Percentiles rank a stretch among this genome's conserved stretches.
Conservation (phyloP, 345 rosid species). For the Brassica carinata region DNA sequence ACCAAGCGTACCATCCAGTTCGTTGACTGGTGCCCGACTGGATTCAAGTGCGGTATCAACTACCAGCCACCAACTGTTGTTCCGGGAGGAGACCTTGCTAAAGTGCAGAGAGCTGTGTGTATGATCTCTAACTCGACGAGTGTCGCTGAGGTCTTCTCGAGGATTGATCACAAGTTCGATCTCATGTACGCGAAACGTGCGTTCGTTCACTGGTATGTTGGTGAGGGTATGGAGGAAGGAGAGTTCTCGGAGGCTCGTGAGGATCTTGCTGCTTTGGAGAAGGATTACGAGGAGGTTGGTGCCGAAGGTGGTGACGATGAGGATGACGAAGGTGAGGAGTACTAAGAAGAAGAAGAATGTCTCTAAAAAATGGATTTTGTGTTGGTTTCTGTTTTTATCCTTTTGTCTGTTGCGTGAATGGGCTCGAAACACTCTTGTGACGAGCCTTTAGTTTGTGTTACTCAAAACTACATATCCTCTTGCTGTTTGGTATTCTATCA, state of each 20-base stretch:
- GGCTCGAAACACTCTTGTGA: conserved; percentile 31
- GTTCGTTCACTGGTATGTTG: conserved; percentile 79
- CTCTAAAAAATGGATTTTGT: neutral
- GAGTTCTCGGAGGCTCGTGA: conserved; percentile 83
- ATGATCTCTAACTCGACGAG: conserved; percentile 80
- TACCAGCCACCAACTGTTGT: conserved; percentile 88
- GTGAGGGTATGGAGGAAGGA: conserved; percentile 89
- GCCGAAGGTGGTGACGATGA: conserved; percentile 76
- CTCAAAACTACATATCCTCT: neutral
- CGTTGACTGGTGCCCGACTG: conserved; percentile 81
- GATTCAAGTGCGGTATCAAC: conserved; percentile 76
- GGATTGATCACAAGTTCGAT: conserved; percentile 77
- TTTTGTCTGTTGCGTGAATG: neutral
- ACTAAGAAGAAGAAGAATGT: conserved; percentile 23
- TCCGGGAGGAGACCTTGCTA: conserved; percentile 80
- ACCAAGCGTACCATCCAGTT: conserved; percentile 76
- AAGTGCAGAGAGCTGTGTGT: conserved; percentile 78
- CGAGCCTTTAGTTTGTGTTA: conserved; percentile 27
- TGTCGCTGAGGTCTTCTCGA: conserved; percentile 75
- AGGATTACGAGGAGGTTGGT: conserved; percentile 80
- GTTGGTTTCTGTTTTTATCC: neutral
- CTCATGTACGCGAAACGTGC: conserved; percentile 81
- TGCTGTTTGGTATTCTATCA: neutral
- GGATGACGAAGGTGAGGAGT: conserved; percentile 63
- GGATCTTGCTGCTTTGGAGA: conserved; percentile 78